These are phyloP conservation scores for Podila clonocystis DNA, from an alignment of 192 early-diverging fungal species.

Conservation along the genomic window DNA sequence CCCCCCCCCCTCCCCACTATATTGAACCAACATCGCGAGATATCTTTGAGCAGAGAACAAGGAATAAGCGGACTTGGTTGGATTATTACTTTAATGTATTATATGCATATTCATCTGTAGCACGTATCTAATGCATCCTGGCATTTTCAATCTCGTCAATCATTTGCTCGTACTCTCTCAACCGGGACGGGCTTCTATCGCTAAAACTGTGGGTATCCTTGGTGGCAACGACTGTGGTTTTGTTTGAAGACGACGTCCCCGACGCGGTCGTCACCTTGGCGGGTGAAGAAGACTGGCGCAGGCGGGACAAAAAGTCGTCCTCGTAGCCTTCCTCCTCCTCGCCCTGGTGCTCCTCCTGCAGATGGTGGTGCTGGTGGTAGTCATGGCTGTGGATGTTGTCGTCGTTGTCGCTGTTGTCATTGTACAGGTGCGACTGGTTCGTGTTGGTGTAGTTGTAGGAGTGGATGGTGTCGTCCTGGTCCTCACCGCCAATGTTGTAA, in stretches of 20 bases:
- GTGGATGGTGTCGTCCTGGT: not conserved
- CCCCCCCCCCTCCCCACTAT: no score
- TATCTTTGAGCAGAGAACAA: no score
- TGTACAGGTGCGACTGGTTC: not conserved
- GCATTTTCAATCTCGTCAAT: conserved; percentile 48
- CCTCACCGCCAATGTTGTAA: conserved; percentile 27
- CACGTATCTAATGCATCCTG: conserved; percentile 10
- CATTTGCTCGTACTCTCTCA: conserved; percentile 43
- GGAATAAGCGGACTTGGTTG: no score
- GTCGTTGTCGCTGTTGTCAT: not conserved
- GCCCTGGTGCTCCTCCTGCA: not conserved
- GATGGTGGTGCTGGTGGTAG: not conserved
- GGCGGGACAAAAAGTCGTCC: conserved; percentile 33
- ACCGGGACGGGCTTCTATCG: conserved; percentile 29
- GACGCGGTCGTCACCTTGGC: not conserved
- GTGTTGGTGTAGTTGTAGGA: not conserved
- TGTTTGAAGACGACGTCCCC: not conserved
- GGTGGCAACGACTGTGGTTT: not conserved
- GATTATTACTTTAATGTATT: no score
- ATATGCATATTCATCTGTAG: not conserved
- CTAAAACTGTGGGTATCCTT: conserved; percentile 40
- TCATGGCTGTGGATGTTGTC: not conserved
- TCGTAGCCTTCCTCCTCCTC: conserved; percentile 2
- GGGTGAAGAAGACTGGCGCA: conserved; percentile 7
- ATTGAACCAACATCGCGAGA: not conserved